Percentiles rank a stretch among this genome's conserved stretches.
These are phyloP conservation scores for Metschnikowia hibisci DNA, from an alignment of 805 yeast genomes.

Conservation along the genomic window DNA sequence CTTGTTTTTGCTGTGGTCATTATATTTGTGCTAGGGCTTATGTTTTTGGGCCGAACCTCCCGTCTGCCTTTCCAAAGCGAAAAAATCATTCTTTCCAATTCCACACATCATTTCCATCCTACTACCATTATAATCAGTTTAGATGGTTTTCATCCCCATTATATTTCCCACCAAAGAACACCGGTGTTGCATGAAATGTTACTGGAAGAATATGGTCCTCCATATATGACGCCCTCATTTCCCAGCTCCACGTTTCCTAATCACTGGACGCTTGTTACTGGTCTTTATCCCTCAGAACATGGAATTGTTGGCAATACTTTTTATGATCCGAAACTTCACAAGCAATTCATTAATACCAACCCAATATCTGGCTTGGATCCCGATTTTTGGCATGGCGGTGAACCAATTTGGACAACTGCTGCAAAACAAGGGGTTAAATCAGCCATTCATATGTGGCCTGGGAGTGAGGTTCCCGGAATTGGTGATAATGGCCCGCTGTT, in stretches of 20 bases:
- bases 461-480: slow-evolving; percentile 67
- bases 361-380: slow-evolving; percentile 49
- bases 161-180: slow-evolving; percentile 59
- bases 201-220: slow-evolving; percentile 55
- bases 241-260: slow-evolving; percentile 90
- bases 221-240: slow-evolving; percentile 82
- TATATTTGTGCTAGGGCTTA: slow-evolving; percentile 10
- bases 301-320: slow-evolving; percentile 86
- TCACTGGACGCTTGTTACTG: slow-evolving; percentile 89
- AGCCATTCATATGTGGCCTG: slow-evolving; percentile 97
- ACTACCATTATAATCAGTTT: slow-evolving; percentile 77
- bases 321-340: slow-evolving; percentile 53
- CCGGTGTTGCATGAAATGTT: slow-evolving; percentile 66
- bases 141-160: slow-evolving; percentile 91
- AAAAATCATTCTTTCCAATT: slow-evolving; percentile 43
- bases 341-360: slow-evolving; percentile 61
- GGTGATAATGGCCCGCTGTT: slow-evolving; percentile 42
- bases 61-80: slow-evolving; percentile 1
- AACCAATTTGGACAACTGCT: slow-evolving; percentile 84
- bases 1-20: slow-evolving; percentile 11
- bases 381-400: slow-evolving; percentile 79
- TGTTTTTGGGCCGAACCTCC: slow-evolving; percentile 3
- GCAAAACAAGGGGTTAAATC: slow-evolving; percentile 53
- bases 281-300: slow-evolving; percentile 75
- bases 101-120: slow-evolving; percentile 68